A percentile compares a stretch with the other conserved stretches of the same genome.
phyloP scores from a whole-genome alignment of 1,284 basidiomycete species.

The Bondarzewia mesenterica region DNA sequence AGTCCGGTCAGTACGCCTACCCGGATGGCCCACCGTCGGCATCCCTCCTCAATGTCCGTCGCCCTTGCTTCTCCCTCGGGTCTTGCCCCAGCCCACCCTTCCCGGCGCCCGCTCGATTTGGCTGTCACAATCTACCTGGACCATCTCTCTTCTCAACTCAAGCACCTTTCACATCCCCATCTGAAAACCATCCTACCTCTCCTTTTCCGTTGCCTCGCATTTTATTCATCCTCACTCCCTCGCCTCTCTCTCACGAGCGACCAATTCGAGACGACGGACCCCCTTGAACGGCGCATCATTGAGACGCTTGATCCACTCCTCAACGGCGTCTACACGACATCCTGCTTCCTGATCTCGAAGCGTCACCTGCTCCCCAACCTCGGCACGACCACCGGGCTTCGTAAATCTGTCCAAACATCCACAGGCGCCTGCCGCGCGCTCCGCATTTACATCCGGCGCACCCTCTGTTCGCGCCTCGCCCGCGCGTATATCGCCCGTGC shows the following conservation, averaged over 20 bases:
- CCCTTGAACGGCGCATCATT: slow-evolving; percentile 48
- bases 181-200: slow-evolving; percentile 54
- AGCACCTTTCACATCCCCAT: slow-evolving; percentile 43
- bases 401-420: slow-evolving; percentile 35
- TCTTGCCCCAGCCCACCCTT: no score
- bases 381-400: slow-evolving; percentile 4
- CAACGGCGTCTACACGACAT: slow-evolving; percentile 53
- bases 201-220: slow-evolving; percentile 61
- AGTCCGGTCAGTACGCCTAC: slow-evolving; percentile 23
- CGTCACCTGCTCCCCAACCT: slow-evolving; percentile 32
- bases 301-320: slow-evolving; percentile 49
- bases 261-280: slow-evolving; percentile 20
- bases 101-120: slow-evolving; percentile 42
- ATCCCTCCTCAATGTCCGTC: slow-evolving; percentile 45
- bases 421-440: slow-evolving; percentile 61
- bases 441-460: slow-evolving; percentile 54
- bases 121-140: slow-evolving; percentile 55
- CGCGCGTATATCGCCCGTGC: slow-evolving; percentile 53
- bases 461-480: slow-evolving; percentile 52
- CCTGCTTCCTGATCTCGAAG: slow-evolving; percentile 55
- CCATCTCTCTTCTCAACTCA: slow-evolving; percentile 51
- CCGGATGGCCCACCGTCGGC: slow-evolving; percentile 41
- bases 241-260: slow-evolving; percentile 43
- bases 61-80: no score
- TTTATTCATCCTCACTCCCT: slow-evolving; percentile 55